phyloP scores from a whole-genome alignment of 2,329 filamentous ascomycete genomes.

The Exophiala mesophila region DNA sequence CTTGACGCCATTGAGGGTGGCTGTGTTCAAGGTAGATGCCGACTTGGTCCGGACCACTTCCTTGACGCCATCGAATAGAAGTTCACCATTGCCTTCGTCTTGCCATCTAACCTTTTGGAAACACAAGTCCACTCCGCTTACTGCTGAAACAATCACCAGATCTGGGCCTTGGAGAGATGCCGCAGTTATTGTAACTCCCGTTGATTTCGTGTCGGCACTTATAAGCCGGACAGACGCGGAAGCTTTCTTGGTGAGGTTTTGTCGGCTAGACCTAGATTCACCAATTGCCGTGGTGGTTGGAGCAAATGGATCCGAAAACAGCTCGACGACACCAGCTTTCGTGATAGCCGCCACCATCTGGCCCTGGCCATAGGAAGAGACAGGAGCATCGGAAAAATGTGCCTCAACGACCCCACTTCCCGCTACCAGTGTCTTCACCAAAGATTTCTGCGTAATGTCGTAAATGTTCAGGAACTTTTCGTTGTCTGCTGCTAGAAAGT shows the following conservation, averaged over 20 bases:
- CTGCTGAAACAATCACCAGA: constrained; percentile 44
- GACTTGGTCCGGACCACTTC: constrained; percentile 43
- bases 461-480: constrained; percentile 50
- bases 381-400: constrained; percentile 32
- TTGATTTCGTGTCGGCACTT: constrained; percentile 37
- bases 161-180: constrained; percentile 43
- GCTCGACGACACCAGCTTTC: constrained; percentile 44
- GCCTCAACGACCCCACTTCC: constrained; percentile 42
- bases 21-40: constrained; percentile 40
- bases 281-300: constrained; percentile 31
- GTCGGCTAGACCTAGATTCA: constrained; percentile 28
- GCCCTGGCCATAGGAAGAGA: constrained; percentile 25
- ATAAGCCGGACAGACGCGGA: constrained; percentile 43
- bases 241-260: constrained; percentile 41
- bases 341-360: constrained; percentile 45
- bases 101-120: constrained; percentile 48
- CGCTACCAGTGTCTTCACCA: constrained; percentile 46
- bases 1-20: constrained; percentile 51
- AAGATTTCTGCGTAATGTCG: constrained; percentile 38
- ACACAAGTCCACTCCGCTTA: constrained; percentile 46
- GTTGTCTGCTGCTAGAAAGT: constrained; percentile 46
- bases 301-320: constrained; percentile 47
- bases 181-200: constrained; percentile 40
- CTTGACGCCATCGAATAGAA: constrained; percentile 41
- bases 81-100: constrained; percentile 39